These are phyloP conservation scores for Ambrosia artemisiifolia DNA, from an alignment of 129 eudicot species.

Conservation along the genomic window DNA sequence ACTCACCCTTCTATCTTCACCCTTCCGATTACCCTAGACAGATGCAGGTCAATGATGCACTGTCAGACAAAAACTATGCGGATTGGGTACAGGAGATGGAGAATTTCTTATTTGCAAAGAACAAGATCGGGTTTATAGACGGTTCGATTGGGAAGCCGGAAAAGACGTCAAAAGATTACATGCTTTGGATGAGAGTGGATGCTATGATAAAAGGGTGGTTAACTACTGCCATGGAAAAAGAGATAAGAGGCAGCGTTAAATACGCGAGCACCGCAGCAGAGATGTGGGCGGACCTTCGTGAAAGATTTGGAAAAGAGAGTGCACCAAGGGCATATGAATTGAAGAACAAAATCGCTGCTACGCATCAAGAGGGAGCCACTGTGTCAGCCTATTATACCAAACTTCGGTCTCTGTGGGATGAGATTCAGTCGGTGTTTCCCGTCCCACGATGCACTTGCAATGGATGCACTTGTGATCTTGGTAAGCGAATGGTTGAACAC, in stretches of 20 bases:
- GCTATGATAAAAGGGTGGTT: neutral
- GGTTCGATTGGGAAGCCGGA: neutral
- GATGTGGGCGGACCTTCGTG: neutral
- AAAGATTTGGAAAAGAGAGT: neutral
- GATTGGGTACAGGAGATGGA: constrained; percentile 3
- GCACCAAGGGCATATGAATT: neutral
- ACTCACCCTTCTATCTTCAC: neutral
- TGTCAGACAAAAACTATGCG: neutral
- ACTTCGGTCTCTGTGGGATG: too few species aligned
- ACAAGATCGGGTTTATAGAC: neutral
- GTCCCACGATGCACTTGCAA: too few species aligned
- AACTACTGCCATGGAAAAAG: neutral
- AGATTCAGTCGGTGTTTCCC: too few species aligned
- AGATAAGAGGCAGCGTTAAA: neutral
- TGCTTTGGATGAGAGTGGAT: neutral
- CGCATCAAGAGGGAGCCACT: too few species aligned
- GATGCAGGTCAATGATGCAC: neutral
- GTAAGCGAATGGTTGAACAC: too few species aligned
- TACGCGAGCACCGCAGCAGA: neutral
- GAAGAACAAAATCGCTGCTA: neutral
- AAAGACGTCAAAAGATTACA: neutral
- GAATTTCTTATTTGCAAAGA: neutral
- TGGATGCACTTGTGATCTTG: too few species aligned
- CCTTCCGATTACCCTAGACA: neutral
- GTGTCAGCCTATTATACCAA: too few species aligned